A percentile compares a stretch with the other conserved stretches of the same genome.
phyloP scores from a whole-genome alignment of 352 stramenopile genomes.

The Globisporangium emineosum region DNA sequence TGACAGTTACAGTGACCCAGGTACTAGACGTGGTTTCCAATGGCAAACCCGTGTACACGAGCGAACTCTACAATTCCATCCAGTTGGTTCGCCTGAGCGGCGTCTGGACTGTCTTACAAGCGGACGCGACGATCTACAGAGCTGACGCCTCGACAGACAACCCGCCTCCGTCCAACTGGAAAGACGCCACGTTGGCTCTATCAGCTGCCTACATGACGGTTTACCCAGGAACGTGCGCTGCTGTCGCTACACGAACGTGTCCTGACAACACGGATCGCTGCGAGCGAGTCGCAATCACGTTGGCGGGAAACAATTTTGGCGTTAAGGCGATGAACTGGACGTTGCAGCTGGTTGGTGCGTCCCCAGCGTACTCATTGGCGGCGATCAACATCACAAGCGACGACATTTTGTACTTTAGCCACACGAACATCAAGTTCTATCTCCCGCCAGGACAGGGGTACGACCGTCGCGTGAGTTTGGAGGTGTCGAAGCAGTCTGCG shows the following conservation, averaged over 20 bases:
- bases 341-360: constrained; percentile 30
- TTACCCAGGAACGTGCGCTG: constrained; percentile 32
- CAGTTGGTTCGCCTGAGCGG: constrained; percentile 35
- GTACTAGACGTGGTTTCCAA: constrained; percentile 35
- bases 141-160: constrained; percentile 19
- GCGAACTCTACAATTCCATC: constrained; percentile 17
- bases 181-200: constrained; percentile 22
- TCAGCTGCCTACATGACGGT: constrained; percentile 30
- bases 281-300: constrained; percentile 40
- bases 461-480: constrained; percentile 36
- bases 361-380: constrained; percentile 18
- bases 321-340: constrained; percentile 34
- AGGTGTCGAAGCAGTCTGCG: constrained; percentile 25
- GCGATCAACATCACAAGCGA: constrained; percentile 28
- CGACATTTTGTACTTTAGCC: constrained; percentile 56
- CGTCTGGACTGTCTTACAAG: constrained; percentile 31
- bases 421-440: constrained; percentile 56
- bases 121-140: constrained; percentile 25
- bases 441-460: constrained; percentile 45
- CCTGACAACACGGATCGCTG: constrained; percentile 39
- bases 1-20: constrained; percentile 28
- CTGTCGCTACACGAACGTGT: constrained; percentile 25
- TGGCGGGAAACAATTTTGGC: constrained; percentile 56
- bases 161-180: constrained; percentile 34
- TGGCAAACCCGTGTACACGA: constrained; percentile 38